Conservation (phyloP, 495 filamentous ascomycete species). For the Penicillium subrubescens region DNA sequence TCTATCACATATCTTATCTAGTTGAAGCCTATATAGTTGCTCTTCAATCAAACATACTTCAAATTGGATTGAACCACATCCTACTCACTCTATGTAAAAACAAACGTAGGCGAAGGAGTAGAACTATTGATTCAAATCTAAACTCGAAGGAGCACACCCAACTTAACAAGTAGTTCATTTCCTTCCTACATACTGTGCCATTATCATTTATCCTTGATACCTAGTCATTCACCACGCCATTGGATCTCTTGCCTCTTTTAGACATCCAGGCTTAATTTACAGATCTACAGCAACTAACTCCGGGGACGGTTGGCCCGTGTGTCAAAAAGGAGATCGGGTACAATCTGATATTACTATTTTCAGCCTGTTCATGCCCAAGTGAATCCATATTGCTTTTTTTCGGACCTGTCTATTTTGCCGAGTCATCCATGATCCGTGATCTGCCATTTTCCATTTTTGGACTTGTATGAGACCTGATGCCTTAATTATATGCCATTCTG, state of each 20-base stretch:
- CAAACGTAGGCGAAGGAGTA: no score
- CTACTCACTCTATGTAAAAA: not conserved
- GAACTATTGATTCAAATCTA: no score
- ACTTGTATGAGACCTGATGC: not conserved
- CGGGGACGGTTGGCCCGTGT: not conserved
- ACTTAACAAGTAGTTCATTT: no score
- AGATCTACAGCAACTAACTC: not conserved
- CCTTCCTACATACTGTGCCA: not conserved
- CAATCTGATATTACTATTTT: not conserved
- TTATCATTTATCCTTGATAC: no score
- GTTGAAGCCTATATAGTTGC: not conserved
- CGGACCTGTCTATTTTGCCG: not conserved
- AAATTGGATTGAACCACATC: not conserved
- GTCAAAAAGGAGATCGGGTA: not conserved
- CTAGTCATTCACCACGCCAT: not conserved
- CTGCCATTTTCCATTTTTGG: not conserved
- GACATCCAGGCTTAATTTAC: not conserved
- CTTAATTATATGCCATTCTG: not conserved
- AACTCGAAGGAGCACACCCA: no score
- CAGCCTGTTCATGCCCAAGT: not conserved
- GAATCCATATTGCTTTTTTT: not conserved
- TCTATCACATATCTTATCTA: not conserved
- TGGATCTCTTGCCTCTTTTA: not conserved
- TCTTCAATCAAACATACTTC: not conserved
- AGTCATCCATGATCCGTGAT: not conserved